Percentiles rank a stretch among this genome's conserved stretches.
Evolutionary conservation across 2,329 filamentous ascomycete species (phyloP).

Genomic region (Cercospora beticola): DNA sequence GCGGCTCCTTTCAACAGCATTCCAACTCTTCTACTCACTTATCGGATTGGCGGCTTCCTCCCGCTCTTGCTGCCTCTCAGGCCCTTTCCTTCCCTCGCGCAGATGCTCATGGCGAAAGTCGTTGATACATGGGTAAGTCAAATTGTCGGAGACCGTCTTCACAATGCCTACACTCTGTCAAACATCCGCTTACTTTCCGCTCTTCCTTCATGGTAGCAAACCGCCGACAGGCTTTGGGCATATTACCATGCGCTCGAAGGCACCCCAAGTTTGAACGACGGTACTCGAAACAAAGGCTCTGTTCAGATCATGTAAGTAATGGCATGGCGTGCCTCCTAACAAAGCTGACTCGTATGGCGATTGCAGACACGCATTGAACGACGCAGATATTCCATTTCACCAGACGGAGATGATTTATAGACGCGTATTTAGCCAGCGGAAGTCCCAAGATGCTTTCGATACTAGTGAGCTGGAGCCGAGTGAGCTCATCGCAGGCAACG

Average conservation of each 20-base stretch:
- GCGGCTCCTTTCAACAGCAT: conserved; percentile 77
- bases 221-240: conserved; percentile 63
- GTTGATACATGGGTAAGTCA: conserved; percentile 67
- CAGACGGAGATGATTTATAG: conserved; percentile 66
- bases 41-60: conserved; percentile 73
- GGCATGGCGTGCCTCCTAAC: neutral
- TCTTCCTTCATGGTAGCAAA: conserved; percentile 51
- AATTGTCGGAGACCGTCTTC: neutral
- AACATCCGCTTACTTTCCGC: neutral
- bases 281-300: conserved; percentile 41
- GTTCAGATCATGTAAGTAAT: conserved; percentile 60
- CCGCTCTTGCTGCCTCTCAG: conserved; percentile 76
- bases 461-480: conserved; percentile 29
- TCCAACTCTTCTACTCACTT: conserved; percentile 70
- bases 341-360: neutral
- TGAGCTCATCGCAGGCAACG: conserved; percentile 34
- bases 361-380: conserved; percentile 67
- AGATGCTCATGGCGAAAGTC: conserved; percentile 61
- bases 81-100: conserved; percentile 63
- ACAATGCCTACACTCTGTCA: neutral
- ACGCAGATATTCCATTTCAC: conserved; percentile 75
- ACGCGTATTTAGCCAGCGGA: conserved; percentile 56
- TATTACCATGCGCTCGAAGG: conserved; percentile 57
- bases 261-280: conserved; percentile 40
- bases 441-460: conserved; percentile 32